Evolutionary conservation across 768 basidiomycete genomes (phyloP), one percentile per base, ranked within the genome.

Genomic region (Podaxis carcinomalis): DNA sequence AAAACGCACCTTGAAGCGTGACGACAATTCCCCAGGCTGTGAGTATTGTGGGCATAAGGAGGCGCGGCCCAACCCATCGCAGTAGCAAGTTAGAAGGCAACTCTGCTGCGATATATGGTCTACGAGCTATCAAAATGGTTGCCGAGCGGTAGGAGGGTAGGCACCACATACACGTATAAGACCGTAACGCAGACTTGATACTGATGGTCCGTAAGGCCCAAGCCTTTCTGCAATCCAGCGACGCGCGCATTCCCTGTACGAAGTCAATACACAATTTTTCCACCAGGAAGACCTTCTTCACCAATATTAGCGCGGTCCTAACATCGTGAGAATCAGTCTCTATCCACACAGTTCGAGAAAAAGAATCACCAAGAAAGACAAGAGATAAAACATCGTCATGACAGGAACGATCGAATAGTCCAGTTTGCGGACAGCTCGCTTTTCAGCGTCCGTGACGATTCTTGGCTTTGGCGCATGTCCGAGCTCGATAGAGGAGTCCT

Each of bases 21-120:
- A 77, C 73, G 14, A 79, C 74, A 6, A 83, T 56, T 25, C 84
- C 84, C 83, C 84, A 86, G 3, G 73, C 52, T 1, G 75, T 77
- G 25, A 84, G 72, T 64, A 84, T 73, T 2, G 75, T 62, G 0
- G 84, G 83, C 61, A 85, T 76, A 57, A 82, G 69, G 37, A 76
- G 63, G 42, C 79, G 74, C 0, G 84, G 80, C 0, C 84, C 84
- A 23, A 84, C 66, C 56, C 65, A 72, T 52, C 68, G 67, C 9
- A 83, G 70, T 16, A 81, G 61, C 40, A 83, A 63, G 57, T 82
- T 83, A 1, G 80, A 73, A 3, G 83, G 83, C 10, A 84, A 68
- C 60, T 84, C 83, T 5, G 79, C 72, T 9, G 66, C 64, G 36
- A 82, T 78, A 62, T 81, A 82, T 3, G 80, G 79, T 25, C 77